Evolutionary conservation across 2,329 filamentous ascomycete species (phyloP), one percentile per base, ranked within the genome.

Genomic region (Neonectria magnoliae): DNA sequence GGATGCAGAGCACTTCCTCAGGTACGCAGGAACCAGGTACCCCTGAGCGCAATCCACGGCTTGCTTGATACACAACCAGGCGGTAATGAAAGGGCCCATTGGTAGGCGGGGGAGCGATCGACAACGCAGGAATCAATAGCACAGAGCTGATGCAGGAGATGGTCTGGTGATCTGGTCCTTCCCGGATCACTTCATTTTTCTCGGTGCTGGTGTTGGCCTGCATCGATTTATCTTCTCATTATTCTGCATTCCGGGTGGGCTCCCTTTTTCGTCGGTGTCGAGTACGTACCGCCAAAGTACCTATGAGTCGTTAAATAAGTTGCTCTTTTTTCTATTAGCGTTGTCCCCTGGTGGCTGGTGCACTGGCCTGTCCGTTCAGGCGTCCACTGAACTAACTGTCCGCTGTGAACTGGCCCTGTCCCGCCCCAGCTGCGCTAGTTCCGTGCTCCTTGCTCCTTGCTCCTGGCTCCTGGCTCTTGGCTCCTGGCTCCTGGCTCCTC

Each of bases 381-480:
- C 25, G 29, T n/a, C 36, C 36, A 38, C 36, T 38, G 14, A 38
- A n/a, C n/a, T 33, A 38, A n/a, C n/a, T 33, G 9, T 16, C 48
- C 29, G 14, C 48, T 13, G 47, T 50, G 36, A 38, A 16, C 36
- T 31, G 16, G 16, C 47, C 14, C n/a, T 31, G 16, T 27, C 47
- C 14, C n/a, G 47, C 29, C 25, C 47, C 27, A 50, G 47, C 47
- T 29, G 36, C 14, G 33, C 14, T 29, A 29, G 29, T 29, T 10
- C 25, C 25, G 4, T 27, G 25, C 25, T 27, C 25, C 25, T 27
- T 27, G 25, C 25, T 27, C 29, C 29, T 29, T 29, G 29, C 29
- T 29, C 29, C 29, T 29, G 4, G 50, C 36, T 36, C 66, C 66
- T 70, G 50, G 61, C 60, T 68, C 65, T 62, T 62, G n/a, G 25